Evolutionary conservation across 106 monocot species (phyloP).

Genomic region (Dactylorhiza incarnata): DNA sequence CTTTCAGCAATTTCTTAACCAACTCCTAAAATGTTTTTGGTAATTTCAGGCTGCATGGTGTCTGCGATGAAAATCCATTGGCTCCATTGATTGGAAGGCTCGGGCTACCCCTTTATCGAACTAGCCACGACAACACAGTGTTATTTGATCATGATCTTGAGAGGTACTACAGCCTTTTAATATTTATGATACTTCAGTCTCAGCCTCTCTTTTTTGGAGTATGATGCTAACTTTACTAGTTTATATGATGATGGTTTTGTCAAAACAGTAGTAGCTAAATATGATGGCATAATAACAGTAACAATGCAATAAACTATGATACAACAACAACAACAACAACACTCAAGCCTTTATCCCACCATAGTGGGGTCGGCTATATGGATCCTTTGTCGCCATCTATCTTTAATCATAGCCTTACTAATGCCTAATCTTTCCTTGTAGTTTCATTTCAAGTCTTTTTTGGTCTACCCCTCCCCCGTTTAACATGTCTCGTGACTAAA

Average conservation of each 20-base stretch:
- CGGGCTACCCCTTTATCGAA: slow-evolving; percentile 51
- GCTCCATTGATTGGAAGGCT: slow-evolving; percentile 39
- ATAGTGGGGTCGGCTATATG: too few relatives aligned
- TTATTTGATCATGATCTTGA: slow-evolving; percentile 58
- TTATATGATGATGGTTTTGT: not conserved
- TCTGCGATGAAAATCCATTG: slow-evolving; percentile 44
- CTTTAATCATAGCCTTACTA: too few relatives aligned
- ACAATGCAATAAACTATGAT: too few relatives aligned
- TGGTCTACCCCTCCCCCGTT: too few relatives aligned
- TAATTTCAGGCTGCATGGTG: slow-evolving; percentile 43
- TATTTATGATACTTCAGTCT: not conserved
- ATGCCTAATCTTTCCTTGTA: too few relatives aligned
- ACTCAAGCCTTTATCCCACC: too few relatives aligned
- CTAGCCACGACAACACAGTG: slow-evolving; percentile 56
- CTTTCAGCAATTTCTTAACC: not conserved
- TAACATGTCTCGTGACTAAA: too few relatives aligned
- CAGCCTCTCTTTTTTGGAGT: not conserved
- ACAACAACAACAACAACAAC: too few relatives aligned
- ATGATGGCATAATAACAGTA: too few relatives aligned
- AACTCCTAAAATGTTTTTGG: not conserved
- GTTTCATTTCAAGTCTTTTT: too few relatives aligned
- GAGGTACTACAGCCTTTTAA: slow-evolving; percentile 23
- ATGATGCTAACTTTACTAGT: not conserved
- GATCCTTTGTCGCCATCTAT: too few relatives aligned
- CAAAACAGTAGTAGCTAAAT: not conserved